phyloP scores from a whole-genome alignment of 75 land plant species.

The Larix kaempferi region DNA sequence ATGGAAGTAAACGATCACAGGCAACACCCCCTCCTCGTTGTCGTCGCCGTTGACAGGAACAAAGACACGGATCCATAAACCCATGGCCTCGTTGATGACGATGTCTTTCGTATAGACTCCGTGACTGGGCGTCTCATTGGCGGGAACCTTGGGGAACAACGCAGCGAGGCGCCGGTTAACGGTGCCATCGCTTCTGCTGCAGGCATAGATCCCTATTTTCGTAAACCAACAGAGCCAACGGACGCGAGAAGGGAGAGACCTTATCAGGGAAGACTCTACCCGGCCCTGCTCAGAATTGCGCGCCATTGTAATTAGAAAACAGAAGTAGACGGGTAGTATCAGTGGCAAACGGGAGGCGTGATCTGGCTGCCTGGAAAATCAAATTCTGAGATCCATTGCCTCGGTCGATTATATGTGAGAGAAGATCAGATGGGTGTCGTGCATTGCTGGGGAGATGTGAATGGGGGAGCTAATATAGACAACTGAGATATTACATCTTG shows the following conservation, averaged over 20 bases:
- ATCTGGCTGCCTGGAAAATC: too few species aligned
- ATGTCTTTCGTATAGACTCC: conserved; percentile 55
- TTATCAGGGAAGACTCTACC: too few species aligned
- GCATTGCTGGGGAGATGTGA: too few species aligned
- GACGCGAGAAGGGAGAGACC: background rate
- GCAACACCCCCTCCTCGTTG: conserved; percentile 15
- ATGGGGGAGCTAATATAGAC: too few species aligned
- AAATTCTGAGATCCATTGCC: too few species aligned
- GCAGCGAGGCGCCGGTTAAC: conserved; percentile 49
- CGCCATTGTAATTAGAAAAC: too few species aligned
- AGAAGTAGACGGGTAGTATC: too few species aligned
- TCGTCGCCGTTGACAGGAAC: conserved; percentile 20
- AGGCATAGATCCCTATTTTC: conserved; percentile 9
- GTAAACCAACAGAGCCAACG: conserved; percentile 17
- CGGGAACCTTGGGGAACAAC: conserved; percentile 12
- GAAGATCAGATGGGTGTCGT: too few species aligned
- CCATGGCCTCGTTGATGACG: conserved; percentile 41
- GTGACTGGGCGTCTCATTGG: conserved; percentile 24
- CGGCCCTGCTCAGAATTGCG: too few species aligned
- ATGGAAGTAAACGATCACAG: conserved; percentile 75
- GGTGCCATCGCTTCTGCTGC: conserved; percentile 42
- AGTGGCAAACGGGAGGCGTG: too few species aligned
- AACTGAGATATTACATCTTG: too few species aligned
- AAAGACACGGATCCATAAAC: conserved; percentile 66
- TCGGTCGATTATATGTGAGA: too few species aligned